Base-by-base conservation (phyloP, 192 early-diverging fungal species). In the Rhizoclosmatium sp. region DNA sequence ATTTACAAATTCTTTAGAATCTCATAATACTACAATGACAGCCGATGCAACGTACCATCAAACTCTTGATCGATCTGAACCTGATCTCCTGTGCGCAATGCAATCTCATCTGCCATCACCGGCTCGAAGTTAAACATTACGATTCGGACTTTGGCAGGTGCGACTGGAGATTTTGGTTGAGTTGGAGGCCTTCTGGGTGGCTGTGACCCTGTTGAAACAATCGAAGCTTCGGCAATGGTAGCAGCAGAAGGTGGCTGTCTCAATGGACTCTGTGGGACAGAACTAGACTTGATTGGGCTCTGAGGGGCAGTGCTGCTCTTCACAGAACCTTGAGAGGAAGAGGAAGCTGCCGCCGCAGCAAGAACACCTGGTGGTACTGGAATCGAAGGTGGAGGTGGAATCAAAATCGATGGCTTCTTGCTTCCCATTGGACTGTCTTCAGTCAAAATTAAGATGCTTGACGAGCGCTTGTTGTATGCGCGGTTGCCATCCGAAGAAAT, bases 71-170 rank as follows among this genome's bases (percentile, higher is more conserved):
- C 23, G 4, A 79, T 9, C 2, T 70, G 21, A n/a, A 80, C 58
- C 12, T 51, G 23, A 48, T 80, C 78, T 4, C 71, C 71, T n/a
- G 74, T 61, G 14, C 69, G 67, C 9, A 80, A 61, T 45, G 62
- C 70, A 41, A 80, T 51, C 56, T 80, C 78, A 65, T 80, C 69
- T n/a, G 70, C 49, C 78, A 64, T 42, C n/a, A 49, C 61, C 19
- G 78, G 78, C n/a, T 65, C 61, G 59, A 73, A 80, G 19, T 45
- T 71, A 21, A 19, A 71, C 39, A 75, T 64, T 12, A 75, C 73
- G 61, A 49, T 75, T 1, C 60, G 46, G 7, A 60, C 42, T 47
- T 42, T 64, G 16, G 51, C 51, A 54, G 51, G 51, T 16, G 5
- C 9, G 16, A 12, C 51, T 12, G 51, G 51, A 16, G 51, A 54